Conservation (phyloP, 352 stramenopile species). For the Pythium dissotocum region DNA sequence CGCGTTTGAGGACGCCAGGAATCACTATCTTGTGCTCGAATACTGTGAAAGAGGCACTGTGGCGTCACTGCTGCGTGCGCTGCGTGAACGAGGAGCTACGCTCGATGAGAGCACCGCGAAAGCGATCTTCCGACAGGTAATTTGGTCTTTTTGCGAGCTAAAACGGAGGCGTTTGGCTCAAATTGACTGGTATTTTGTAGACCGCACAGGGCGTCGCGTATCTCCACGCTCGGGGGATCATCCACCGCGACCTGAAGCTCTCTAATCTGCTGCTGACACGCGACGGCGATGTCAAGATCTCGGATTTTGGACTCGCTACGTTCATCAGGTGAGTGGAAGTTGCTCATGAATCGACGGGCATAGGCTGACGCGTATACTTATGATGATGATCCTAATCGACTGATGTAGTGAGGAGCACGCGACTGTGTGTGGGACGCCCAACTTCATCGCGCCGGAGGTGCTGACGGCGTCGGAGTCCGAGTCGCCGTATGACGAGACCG, state of each 20-base stretch:
- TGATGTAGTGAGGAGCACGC: constrained; percentile 42
- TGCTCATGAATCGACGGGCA: too few species aligned
- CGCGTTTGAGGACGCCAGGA: constrained; percentile 74
- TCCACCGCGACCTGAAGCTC: constrained; percentile 81
- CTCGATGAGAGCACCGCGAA: constrained; percentile 53
- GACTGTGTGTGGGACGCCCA: constrained; percentile 82
- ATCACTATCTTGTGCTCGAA: constrained; percentile 78
- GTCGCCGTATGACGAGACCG: constrained; percentile 54
- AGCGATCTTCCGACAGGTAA: constrained; percentile 53
- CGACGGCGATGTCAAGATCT: constrained; percentile 63
- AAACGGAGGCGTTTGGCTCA: neutral
- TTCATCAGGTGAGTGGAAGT: constrained; percentile 38
- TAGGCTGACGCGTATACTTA: too few species aligned
- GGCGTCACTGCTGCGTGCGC: constrained; percentile 38
- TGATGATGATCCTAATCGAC: neutral
- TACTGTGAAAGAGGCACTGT: constrained; percentile 60
- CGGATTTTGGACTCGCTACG: constrained; percentile 73
- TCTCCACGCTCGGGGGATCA: constrained; percentile 59
- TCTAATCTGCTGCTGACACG: constrained; percentile 68
- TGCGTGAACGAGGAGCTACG: constrained; percentile 19
- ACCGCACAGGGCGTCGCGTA: constrained; percentile 54
- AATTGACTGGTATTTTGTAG: constrained; percentile 12
- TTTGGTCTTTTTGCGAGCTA: neutral
- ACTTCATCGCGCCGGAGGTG: constrained; percentile 82
- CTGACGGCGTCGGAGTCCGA: constrained; percentile 33